These are phyloP conservation scores for Pseudozyma thailandica DNA, from an alignment of 1,284 basidiomycete species.

Conservation along the genomic window DNA sequence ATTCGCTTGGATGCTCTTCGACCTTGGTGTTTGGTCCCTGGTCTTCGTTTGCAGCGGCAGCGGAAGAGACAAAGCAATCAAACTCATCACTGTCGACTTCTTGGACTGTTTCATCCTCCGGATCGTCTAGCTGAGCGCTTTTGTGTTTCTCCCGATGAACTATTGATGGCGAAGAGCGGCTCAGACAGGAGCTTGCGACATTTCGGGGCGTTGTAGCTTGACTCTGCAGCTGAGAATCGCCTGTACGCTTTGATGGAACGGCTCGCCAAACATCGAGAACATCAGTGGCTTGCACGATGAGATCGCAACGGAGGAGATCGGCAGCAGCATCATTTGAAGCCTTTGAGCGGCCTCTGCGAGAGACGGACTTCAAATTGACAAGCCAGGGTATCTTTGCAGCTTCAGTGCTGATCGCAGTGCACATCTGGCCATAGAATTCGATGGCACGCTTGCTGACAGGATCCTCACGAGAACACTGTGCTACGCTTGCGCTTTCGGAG, in stretches of 20 bases:
- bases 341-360: background rate
- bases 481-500: background rate
- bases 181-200: background rate
- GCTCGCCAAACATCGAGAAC: constrained; percentile 23
- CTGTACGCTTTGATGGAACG: background rate
- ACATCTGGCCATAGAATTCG: constrained; percentile 17
- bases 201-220: background rate
- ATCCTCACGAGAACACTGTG: background rate
- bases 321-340: background rate
- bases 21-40: background rate
- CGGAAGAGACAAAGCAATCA: constrained; percentile 26
- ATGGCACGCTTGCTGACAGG: constrained; percentile 7
- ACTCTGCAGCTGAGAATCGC: background rate
- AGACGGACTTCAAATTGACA: constrained; percentile 2
- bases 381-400: constrained; percentile 35
- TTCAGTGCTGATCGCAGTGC: constrained; percentile 6
- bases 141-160: background rate
- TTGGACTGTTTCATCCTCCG: background rate
- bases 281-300: constrained; percentile 25
- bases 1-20: background rate
- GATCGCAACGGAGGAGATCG: constrained; percentile 20
- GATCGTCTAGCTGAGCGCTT: background rate
- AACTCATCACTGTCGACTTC: constrained; percentile 19
- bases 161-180: background rate
- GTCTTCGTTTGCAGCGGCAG: background rate